These are phyloP conservation scores for Kuraishia capsulata DNA, from an alignment of 805 yeast species.

Conservation along the genomic window DNA sequence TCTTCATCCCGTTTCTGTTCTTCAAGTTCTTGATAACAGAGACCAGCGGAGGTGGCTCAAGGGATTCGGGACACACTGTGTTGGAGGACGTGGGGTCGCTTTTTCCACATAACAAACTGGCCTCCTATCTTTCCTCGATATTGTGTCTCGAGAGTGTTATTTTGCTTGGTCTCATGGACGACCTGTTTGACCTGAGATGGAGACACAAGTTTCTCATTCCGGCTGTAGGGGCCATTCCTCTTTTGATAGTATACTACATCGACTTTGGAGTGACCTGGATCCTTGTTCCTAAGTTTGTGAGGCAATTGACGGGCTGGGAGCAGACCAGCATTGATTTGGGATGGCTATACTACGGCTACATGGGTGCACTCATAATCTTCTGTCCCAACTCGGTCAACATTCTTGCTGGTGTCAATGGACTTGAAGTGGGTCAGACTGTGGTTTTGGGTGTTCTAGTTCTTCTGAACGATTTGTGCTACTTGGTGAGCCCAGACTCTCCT, in stretches of 20 bases:
- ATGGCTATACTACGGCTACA: constrained; percentile 69
- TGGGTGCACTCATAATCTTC: constrained; percentile 87
- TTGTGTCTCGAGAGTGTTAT: constrained; percentile 78
- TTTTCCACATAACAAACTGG: constrained; percentile 76
- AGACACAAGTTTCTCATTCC: constrained; percentile 95
- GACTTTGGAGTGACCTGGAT: constrained; percentile 91
- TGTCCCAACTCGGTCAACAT: constrained; percentile 96
- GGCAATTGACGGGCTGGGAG: constrained; percentile 25
- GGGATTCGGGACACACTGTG: constrained; percentile 26
- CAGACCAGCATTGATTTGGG: constrained; percentile 68
- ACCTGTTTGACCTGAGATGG: constrained; percentile 94
- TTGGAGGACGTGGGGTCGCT: constrained; percentile 8
- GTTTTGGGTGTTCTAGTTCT: constrained; percentile 65
- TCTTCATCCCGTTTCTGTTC: constrained; percentile 83
- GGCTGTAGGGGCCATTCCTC: constrained; percentile 87
- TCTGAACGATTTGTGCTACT: constrained; percentile 68
- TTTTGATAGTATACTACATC: constrained; percentile 82
- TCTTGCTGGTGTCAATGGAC: constrained; percentile 91
- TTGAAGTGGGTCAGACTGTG: constrained; percentile 92
- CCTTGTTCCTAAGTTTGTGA: constrained; percentile 65
- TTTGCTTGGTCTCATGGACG: constrained; percentile 85
- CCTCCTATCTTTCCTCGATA: constrained; percentile 80
- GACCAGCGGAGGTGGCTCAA: constrained; percentile 51
- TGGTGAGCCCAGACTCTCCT: constrained; percentile 30
- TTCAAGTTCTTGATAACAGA: constrained; percentile 48